Evolutionary conservation across 805 yeast genomes (phyloP), one percentile per base, ranked within the genome.

Genomic region (Saccharomycopsis babjevae): DNA sequence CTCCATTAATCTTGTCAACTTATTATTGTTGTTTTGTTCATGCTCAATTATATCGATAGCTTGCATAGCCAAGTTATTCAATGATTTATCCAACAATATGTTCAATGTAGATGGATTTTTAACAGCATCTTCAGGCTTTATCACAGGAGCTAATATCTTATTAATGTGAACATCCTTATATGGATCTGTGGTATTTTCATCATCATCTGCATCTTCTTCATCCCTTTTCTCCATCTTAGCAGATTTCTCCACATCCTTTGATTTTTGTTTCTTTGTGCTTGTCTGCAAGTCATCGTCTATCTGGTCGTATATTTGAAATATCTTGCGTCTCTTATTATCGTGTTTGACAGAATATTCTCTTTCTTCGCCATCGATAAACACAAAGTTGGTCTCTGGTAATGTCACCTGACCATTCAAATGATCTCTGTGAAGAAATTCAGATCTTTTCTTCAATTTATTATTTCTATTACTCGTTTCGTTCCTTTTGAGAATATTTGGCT

Each of bases 11-110:
- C 83, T 83, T 54, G 86, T 81, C 59, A 91, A 75, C 68, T 84
- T 81, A 61, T 84, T 83, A n/a, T 88, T 87, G 40, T 84, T 85
- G 32, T 80, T 78, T 67, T 90, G 96, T 69, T 94, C 99, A 50
- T 81, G 80, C 69, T 89, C 92, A 57, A 94, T 87, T 63, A 86
- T 75, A 59, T 87, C 86, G 30, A 92, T 82, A 18, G 94, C 83
- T 63, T 90, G 89, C 18, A 75, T 74, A 0, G 96, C 88, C 65
- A 94, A 72, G 46, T 79, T 75, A 57, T 79, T 77, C 50, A 89
- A 73, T n/a, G 81, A 79, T 28, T 74, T 72, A 56, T 80, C 77
- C 8, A 79, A 82, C 71, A 81, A 94, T 0, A 94, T 86, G 64
- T 78, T 81, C 57, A 83, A 79, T 18, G 90, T 76, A 0, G 89